Evolutionary conservation across 148 eudicot species (phyloP).

Genomic region (Nyssa sinensis): DNA sequence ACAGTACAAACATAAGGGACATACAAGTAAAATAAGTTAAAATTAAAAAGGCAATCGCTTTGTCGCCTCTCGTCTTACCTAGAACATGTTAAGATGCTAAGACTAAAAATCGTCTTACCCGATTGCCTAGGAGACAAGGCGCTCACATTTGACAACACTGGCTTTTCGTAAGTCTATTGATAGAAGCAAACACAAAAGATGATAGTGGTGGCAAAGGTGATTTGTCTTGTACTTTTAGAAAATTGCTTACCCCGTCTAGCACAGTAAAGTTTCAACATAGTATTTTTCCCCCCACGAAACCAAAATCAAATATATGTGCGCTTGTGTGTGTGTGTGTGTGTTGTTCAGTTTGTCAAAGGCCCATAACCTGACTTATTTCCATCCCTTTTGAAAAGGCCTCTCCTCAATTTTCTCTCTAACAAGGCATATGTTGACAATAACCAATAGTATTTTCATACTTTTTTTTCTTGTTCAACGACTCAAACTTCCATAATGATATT

Average conservation of each 20-base stretch:
- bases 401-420: neutral
- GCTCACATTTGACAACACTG: no score
- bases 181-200: neutral
- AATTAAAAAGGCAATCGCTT: no score
- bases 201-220: neutral
- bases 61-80: no score
- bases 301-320: neutral
- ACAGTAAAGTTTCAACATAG: neutral
- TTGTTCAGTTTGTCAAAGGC: neutral
- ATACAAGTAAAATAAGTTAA: no score
- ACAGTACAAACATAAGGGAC: no score
- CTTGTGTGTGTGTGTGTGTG: no score
- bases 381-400: neutral
- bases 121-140: no score
- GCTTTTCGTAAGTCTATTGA: no score
- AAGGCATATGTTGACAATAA: neutral
- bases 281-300: neutral
- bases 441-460: neutral
- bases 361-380: neutral
- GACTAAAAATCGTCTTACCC: no score
- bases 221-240: neutral
- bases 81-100: no score
- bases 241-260: constrained; percentile 1
- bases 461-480: neutral
- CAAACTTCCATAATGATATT: neutral